Evolutionary conservation across 2,329 filamentous ascomycete species (phyloP).

Genomic region (Trichoderma gracile): DNA sequence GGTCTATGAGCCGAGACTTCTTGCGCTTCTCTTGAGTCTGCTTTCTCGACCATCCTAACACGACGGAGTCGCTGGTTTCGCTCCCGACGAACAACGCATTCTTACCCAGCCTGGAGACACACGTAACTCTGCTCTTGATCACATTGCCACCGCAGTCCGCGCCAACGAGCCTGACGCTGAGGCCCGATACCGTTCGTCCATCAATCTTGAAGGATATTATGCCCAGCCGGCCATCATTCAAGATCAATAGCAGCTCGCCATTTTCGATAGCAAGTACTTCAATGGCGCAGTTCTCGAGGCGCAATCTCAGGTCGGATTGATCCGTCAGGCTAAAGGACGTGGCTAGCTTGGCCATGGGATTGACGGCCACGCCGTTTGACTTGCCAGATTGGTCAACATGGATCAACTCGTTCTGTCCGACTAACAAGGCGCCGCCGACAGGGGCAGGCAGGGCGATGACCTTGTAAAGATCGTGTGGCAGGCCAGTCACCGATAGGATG

Average conservation of each 20-base stretch:
- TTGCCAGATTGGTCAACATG: slow-evolving; percentile 97
- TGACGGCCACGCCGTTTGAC: slow-evolving; percentile 87
- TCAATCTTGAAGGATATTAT: slow-evolving; percentile 83
- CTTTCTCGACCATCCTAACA: slow-evolving; percentile 77
- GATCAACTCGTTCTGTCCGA: slow-evolving; percentile 88
- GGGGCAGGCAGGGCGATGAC: slow-evolving; percentile 82
- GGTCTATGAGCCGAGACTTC: slow-evolving; percentile 60
- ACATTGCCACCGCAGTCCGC: slow-evolving; percentile 63
- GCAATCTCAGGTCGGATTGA: slow-evolving; percentile 77
- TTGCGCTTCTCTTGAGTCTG: slow-evolving; percentile 64
- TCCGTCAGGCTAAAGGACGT: slow-evolving; percentile 85
- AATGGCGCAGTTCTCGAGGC: slow-evolving; percentile 77
- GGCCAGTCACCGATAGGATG: slow-evolving; percentile 78
- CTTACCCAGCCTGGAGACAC: slow-evolving; percentile 66
- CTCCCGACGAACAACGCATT: slow-evolving; percentile 81
- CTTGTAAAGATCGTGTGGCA: slow-evolving; percentile 84
- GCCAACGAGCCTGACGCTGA: slow-evolving; percentile 69
- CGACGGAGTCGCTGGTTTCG: slow-evolving; percentile 75
- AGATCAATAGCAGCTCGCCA: slow-evolving; percentile 81
- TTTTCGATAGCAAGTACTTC: slow-evolving; percentile 74
- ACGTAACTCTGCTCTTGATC: slow-evolving; percentile 65
- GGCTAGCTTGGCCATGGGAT: slow-evolving; percentile 79
- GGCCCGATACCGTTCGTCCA: slow-evolving; percentile 84
- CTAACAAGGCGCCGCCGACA: slow-evolving; percentile 81
- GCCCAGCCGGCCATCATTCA: slow-evolving; percentile 72